These are phyloP conservation scores for Penicillium canescens DNA, from an alignment of 495 filamentous ascomycete genomes.

Conservation along the genomic window DNA sequence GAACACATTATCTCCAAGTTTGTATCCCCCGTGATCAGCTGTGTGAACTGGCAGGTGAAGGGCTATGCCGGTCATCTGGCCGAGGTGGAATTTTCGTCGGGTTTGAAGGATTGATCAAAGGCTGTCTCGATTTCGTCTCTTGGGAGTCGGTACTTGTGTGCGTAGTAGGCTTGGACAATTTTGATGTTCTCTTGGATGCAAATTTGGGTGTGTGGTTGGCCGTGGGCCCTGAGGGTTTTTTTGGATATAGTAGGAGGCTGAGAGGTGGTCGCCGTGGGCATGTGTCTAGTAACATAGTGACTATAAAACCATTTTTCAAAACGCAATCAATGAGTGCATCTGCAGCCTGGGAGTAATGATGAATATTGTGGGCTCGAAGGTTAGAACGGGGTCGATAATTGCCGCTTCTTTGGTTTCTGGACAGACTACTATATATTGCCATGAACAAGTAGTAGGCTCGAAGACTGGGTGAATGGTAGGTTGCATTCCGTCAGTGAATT, in stretches of 20 bases:
- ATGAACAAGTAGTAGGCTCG: slow-evolving; percentile 46
- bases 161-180: slow-evolving; percentile 45
- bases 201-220: slow-evolving; percentile 27
- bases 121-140: slow-evolving; percentile 34
- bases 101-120: slow-evolving; percentile 50
- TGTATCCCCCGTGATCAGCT: slow-evolving; percentile 56
- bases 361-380: slow-evolving; percentile 44
- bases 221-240: slow-evolving; percentile 24
- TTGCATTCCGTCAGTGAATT: slow-evolving; percentile 15
- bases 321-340: slow-evolving; percentile 42
- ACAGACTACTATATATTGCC: slow-evolving; percentile 57
- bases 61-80: slow-evolving; percentile 37
- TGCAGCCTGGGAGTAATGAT: slow-evolving; percentile 44
- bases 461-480: slow-evolving; percentile 37
- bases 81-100: slow-evolving; percentile 49
- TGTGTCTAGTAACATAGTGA: slow-evolving; percentile 51
- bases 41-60: slow-evolving; percentile 58
- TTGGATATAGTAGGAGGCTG: slow-evolving; percentile 54
- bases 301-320: slow-evolving; percentile 36
- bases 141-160: slow-evolving; percentile 40
- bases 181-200: slow-evolving; percentile 51
- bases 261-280: slow-evolving; percentile 57
- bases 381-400: slow-evolving; percentile 58
- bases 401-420: slow-evolving; percentile 40
- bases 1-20: slow-evolving; percentile 56